A percentile compares a stretch with the other conserved stretches of the same genome.
phyloP scores from a whole-genome alignment of 1,284 basidiomycete genomes.

The Rhizopogon parksii region DNA sequence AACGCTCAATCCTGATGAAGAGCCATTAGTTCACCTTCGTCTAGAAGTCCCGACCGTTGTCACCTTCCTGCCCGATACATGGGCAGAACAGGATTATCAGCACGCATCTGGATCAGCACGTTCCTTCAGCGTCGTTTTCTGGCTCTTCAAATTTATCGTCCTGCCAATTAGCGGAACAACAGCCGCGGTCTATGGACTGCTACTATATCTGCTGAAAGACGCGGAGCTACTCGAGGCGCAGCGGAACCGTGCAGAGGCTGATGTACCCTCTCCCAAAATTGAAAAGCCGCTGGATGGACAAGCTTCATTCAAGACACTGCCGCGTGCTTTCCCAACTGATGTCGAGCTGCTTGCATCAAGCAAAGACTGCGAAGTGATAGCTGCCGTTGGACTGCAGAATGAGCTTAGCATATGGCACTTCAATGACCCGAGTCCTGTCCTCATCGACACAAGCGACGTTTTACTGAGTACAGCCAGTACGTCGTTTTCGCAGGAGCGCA shows the following conservation, averaged over 20 bases:
- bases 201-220: slow-evolving; percentile 89
- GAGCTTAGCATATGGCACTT: slow-evolving; percentile 65
- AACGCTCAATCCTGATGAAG: slow-evolving; percentile 67
- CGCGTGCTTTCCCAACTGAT: slow-evolving; percentile 72
- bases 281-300: slow-evolving; percentile 37
- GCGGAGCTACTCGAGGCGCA: slow-evolving; percentile 87
- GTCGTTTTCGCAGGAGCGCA: slow-evolving; percentile 38
- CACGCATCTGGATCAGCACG: slow-evolving; percentile 39
- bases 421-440: slow-evolving; percentile 35
- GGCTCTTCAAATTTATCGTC: slow-evolving; percentile 77
- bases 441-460: slow-evolving; percentile 47
- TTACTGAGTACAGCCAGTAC: slow-evolving; percentile 43
- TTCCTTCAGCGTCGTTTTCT: slow-evolving; percentile 52
- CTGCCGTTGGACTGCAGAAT: slow-evolving; percentile 73
- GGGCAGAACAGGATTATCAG: slow-evolving; percentile 21
- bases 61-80: slow-evolving; percentile 46
- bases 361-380: slow-evolving; percentile 54
- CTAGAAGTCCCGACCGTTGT: slow-evolving; percentile 77
- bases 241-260: slow-evolving; percentile 48
- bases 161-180: slow-evolving; percentile 81
- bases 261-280: slow-evolving; percentile 29
- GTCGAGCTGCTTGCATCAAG: slow-evolving; percentile 75
- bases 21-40: slow-evolving; percentile 68
- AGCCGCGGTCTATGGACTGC: slow-evolving; percentile 65
- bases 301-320: slow-evolving; percentile 62